phyloP scores from a whole-genome alignment of 306 rosid genomes.

The Sophora flavescens region DNA sequence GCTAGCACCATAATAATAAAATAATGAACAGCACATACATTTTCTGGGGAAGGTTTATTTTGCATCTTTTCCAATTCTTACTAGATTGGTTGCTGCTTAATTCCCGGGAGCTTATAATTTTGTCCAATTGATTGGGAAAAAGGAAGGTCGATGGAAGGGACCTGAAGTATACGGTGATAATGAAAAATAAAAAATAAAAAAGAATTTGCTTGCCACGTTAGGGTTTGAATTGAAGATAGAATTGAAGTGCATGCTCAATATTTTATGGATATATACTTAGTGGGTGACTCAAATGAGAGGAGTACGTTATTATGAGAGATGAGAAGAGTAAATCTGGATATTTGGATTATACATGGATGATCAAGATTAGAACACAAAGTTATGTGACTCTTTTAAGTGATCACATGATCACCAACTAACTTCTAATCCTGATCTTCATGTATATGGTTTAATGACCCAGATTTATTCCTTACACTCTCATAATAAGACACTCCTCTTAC shows the following conservation, averaged over 20 bases:
- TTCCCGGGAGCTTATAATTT: neutral
- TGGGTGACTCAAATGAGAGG: no score
- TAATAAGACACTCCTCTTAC: no score
- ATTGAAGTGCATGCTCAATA: neutral
- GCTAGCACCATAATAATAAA: neutral
- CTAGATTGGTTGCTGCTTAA: neutral
- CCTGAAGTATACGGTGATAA: neutral
- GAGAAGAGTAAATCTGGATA: no score
- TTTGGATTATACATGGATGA: no score
- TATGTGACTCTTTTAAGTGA: no score
- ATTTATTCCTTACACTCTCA: no score
- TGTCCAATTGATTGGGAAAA: neutral
- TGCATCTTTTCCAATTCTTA: slow-evolving; percentile 2
- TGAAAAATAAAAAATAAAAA: neutral
- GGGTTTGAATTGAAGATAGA: neutral
- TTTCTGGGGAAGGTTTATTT: slow-evolving; percentile 43
- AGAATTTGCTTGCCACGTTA: neutral
- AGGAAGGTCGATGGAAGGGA: slow-evolving; percentile 28
- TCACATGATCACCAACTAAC: no score
- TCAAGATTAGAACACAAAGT: no score
- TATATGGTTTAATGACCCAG: no score
- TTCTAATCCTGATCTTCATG: no score
- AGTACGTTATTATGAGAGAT: no score
- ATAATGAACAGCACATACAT: neutral
- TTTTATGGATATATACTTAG: neutral